phyloP scores from a whole-genome alignment of 805 yeast species.

The Komagataella pseudopastoris region DNA sequence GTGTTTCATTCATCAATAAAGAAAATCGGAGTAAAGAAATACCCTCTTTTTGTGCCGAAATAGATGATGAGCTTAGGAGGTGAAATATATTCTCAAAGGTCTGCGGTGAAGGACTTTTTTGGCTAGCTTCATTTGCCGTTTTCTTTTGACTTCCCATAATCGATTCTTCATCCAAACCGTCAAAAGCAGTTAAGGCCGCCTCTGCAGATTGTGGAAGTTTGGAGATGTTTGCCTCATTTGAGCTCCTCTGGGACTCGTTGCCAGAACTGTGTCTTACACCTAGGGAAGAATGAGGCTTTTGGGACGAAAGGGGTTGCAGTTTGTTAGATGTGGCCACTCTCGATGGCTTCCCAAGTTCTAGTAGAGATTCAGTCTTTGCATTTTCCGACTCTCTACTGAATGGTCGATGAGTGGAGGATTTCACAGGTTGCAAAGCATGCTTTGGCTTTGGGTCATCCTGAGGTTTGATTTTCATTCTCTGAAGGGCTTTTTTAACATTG shows the following conservation, averaged over 20 bases:
- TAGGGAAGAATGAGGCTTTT: background rate
- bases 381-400: background rate
- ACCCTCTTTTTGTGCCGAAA: background rate
- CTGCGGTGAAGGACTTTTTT: background rate
- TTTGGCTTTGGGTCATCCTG: conserved; percentile 11
- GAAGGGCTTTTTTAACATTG: conserved; percentile 43
- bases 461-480: conserved; percentile 30
- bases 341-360: background rate
- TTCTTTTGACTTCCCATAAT: background rate
- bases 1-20: background rate
- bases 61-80: background rate
- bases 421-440: background rate
- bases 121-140: background rate
- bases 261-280: background rate
- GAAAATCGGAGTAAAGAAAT: background rate
- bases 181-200: conserved; percentile 1
- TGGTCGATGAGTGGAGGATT: background rate
- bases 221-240: background rate
- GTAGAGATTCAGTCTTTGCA: background rate
- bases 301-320: background rate
- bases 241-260: background rate
- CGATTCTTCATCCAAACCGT: background rate
- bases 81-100: background rate
- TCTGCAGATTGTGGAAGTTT: background rate
- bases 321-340: background rate